Percentiles rank a stretch among this genome's conserved stretches.
phyloP scores from a whole-genome alignment of 192 early-diverging fungal species.

The Globomyces pollinis-pini region DNA sequence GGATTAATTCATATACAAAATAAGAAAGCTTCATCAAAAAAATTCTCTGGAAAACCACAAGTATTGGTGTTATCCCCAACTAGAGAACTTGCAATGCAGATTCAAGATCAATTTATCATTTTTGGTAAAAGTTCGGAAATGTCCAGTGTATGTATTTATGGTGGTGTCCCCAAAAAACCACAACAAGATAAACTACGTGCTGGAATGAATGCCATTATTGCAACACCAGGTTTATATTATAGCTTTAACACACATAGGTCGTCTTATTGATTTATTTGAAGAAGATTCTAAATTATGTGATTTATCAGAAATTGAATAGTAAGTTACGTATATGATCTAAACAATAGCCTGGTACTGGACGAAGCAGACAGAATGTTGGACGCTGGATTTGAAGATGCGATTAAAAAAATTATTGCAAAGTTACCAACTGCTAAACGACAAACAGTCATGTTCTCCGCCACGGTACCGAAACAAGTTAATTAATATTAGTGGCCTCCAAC shows the following conservation, averaged over 20 bases:
- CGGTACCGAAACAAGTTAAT: too few species aligned
- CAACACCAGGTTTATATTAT: slow-evolving; percentile 96
- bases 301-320: slow-evolving; percentile 69
- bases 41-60: slow-evolving; percentile 17
- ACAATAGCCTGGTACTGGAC: slow-evolving; percentile 94
- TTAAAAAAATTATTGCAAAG: slow-evolving; percentile 73
- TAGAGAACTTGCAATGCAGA: slow-evolving; percentile 48
- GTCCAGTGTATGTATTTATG: slow-evolving; percentile 74
- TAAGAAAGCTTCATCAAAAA: slow-evolving; percentile 16
- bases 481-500: slow-evolving; percentile 91
- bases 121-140: slow-evolving; percentile 61
- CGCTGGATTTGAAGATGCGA: slow-evolving; percentile 84
- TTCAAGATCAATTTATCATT: slow-evolving; percentile 46
- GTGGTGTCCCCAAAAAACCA: slow-evolving; percentile 69
- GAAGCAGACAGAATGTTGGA: slow-evolving; percentile 99
- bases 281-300: slow-evolving; percentile 43
- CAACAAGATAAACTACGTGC: slow-evolving; percentile 30
- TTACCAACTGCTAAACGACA: slow-evolving; percentile 67
- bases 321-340: too few species aligned
- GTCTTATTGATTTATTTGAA: slow-evolving; percentile 86
- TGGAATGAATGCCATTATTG: slow-evolving; percentile 75
- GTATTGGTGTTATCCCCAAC: slow-evolving; percentile 61
- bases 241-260: too few species aligned
- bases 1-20: slow-evolving; percentile 64
- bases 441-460: slow-evolving; percentile 92